These are phyloP conservation scores for Anthracocystis panici-leucophaei DNA, from an alignment of 1,284 basidiomycete genomes.

Conservation along the genomic window DNA sequence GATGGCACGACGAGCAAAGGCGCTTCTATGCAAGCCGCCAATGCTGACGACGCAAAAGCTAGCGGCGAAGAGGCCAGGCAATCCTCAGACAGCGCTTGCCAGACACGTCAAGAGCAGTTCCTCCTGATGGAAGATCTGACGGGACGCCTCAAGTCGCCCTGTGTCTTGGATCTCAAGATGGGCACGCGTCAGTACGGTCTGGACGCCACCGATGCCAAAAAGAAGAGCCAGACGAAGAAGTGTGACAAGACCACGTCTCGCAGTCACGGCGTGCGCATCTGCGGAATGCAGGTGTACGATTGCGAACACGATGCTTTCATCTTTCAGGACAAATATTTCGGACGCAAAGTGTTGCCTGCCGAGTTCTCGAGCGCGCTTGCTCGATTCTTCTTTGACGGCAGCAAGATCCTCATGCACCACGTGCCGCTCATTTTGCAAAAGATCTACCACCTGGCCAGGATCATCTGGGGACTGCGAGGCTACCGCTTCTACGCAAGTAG, in stretches of 20 bases:
- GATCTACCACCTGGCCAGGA: conserved; percentile 90
- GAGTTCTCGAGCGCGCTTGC: conserved; percentile 86
- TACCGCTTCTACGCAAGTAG: conserved; percentile 99
- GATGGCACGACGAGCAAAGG: background rate
- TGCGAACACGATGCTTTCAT: conserved; percentile 77
- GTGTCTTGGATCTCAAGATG: conserved; percentile 99
- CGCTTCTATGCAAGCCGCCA: background rate
- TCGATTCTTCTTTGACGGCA: conserved; percentile 87
- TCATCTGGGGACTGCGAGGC: conserved; percentile 86
- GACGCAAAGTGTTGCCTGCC: conserved; percentile 85
- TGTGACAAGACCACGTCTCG: conserved; percentile 95
- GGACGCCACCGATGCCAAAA: conserved; percentile 91
- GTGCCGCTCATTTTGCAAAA: conserved; percentile 92
- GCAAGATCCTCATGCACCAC: conserved; percentile 85
- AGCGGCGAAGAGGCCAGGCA: background rate
- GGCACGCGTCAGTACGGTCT: conserved; percentile 98
- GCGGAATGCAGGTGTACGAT: conserved; percentile 91
- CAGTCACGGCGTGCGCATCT: conserved; percentile 89
- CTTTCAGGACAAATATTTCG: conserved; percentile 96
- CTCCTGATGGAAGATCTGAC: conserved; percentile 99
- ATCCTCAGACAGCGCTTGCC: conserved; percentile 22
- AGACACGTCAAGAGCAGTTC: conserved; percentile 90
- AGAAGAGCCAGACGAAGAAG: conserved; percentile 97
- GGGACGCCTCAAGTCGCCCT: conserved; percentile 90
- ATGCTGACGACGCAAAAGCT: background rate